Base-by-base conservation (phyloP, 169 alveolate genomes). In the Plasmodium gaboni region DNA sequence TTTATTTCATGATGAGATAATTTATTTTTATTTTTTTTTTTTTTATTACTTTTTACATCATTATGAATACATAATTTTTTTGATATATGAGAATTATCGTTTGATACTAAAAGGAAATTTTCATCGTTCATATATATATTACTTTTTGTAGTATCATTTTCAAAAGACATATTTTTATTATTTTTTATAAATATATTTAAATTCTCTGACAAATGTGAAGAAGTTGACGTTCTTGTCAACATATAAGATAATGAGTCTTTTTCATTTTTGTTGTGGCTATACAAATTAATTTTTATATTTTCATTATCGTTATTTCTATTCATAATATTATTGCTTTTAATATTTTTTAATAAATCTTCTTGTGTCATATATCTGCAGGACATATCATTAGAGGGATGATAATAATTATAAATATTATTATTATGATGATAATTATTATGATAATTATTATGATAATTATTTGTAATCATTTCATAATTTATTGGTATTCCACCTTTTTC, bases 211-310 rank as follows among this genome's bases (percentile, higher is more conserved):
- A 74, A 44, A 48, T 60, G 88, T 2, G 88, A 50, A 9, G 88
- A 71, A 9, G 88, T 74, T 12, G 88, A 74, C 0, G 88, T 73
- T 51, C 70, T 74, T 38, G 88, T 74, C 44, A 74, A 46, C 6
- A 51, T 53, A 53, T 67, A 74, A 10, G 86, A 9, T 38, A 38
- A 38, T 55, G 13, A 17, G 17, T 74, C 70, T 2, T 67, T 61
- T 8, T 74, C 65, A 10, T n/a, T 55, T 61, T 55, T 73, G n/a
- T 57, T 61, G 26, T 67, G 19, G 5, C 32, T 71, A 26, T 42
- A 67, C 15, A 74, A n/a, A 44, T 38, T 65, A 13, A 38, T 28
- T 38, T 65, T 32, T 65, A 38, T 38, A 32, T 65, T 15, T 65
- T 65, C 59, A 24, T 61, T 61, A 13, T 61, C 48, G 6, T 61